Conservation (phyloP, 805 yeast species). For the Candida tallmaniae region DNA sequence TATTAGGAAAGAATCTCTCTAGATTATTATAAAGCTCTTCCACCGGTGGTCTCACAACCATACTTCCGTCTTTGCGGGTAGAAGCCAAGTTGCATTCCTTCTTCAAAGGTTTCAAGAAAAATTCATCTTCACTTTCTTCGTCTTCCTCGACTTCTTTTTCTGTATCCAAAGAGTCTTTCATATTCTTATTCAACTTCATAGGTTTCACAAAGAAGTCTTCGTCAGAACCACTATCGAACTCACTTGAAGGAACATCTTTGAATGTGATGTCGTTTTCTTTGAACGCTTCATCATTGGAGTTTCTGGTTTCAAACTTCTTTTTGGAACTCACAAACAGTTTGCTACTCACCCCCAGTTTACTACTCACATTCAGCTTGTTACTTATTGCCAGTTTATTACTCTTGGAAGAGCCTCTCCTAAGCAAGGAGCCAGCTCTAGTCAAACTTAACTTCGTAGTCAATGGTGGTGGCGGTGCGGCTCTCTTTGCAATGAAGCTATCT, state of each 20-base stretch:
- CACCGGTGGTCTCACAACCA: slow-evolving; percentile 89
- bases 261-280: slow-evolving; percentile 70
- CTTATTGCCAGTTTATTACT: slow-evolving; percentile 3
- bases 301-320: slow-evolving; percentile 8
- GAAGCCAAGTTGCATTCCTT: no score
- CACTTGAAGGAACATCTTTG: slow-evolving; percentile 46
- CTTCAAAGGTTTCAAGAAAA: slow-evolving; percentile 49
- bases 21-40: slow-evolving; percentile 89
- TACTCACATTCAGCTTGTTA: no score
- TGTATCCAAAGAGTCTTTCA: no score
- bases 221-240: slow-evolving; percentile 22
- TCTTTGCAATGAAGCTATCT: slow-evolving; percentile 52
- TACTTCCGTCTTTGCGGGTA: slow-evolving; percentile 8
- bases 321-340: slow-evolving; percentile 6
- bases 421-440: slow-evolving; percentile 6
- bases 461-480: slow-evolving; percentile 75
- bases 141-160: slow-evolving; percentile 1
- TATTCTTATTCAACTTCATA: slow-evolving; percentile 11
- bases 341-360: no score
- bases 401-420: slow-evolving; percentile 9
- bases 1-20: slow-evolving; percentile 87
- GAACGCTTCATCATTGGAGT: slow-evolving; percentile 43
- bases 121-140: slow-evolving; percentile 42
- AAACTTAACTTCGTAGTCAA: slow-evolving; percentile 10
- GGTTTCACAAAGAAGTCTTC: slow-evolving; percentile 28